These are phyloP conservation scores for Penicillium expansum DNA, from an alignment of 2,329 filamentous ascomycete genomes.

Conservation along the genomic window DNA sequence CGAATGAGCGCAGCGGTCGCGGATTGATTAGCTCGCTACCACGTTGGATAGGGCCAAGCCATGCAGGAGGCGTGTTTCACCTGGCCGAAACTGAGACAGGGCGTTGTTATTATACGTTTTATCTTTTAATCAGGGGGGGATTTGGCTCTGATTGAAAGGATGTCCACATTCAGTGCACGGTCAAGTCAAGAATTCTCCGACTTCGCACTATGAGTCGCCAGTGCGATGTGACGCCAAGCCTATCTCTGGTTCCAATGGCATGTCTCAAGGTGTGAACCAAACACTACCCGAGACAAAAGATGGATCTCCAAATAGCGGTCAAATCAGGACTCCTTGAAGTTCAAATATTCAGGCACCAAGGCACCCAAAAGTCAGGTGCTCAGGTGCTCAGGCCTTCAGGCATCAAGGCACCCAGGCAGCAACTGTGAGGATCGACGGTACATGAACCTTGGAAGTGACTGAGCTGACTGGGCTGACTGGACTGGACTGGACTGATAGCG, in stretches of 20 bases:
- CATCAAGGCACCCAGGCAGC: too few species aligned
- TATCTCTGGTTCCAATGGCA: neutral
- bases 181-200: neutral
- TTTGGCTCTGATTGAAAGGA: neutral
- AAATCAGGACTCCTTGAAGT: neutral
- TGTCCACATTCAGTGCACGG: neutral
- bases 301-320: neutral
- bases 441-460: neutral
- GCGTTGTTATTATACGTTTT: neutral
- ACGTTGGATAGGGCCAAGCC: constrained; percentile 9
- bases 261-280: neutral
- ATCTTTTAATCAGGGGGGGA: neutral
- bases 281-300: neutral
- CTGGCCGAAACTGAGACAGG: constrained; percentile 1
- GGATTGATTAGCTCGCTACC: constrained; percentile 22
- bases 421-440: too few species aligned
- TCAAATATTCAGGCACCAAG: neutral
- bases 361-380: too few species aligned
- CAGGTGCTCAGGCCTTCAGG: too few species aligned
- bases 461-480: neutral
- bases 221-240: constrained; percentile 1
- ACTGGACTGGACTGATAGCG: neutral
- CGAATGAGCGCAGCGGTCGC: constrained; percentile 25
- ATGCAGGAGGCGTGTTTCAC: constrained; percentile 14
- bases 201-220: neutral